These are phyloP conservation scores for Colletotrichum camelliae DNA, from an alignment of 2,329 filamentous ascomycete genomes.

Conservation along the genomic window DNA sequence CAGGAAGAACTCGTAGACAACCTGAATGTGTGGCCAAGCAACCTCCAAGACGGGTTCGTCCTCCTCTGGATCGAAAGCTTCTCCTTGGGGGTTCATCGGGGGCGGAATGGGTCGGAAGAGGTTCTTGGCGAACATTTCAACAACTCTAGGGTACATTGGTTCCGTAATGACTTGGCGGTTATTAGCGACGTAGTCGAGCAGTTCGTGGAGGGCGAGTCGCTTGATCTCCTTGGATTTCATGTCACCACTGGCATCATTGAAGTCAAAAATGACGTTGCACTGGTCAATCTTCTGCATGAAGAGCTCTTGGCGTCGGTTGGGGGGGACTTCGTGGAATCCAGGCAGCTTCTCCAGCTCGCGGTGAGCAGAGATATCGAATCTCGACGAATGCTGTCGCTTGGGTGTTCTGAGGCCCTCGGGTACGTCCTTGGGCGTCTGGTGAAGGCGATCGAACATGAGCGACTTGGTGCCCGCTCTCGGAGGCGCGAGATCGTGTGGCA, in stretches of 20 bases:
- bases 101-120: conserved; percentile 96
- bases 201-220: conserved; percentile 90
- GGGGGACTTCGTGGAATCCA: conserved; percentile 96
- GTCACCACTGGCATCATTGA: conserved; percentile 96
- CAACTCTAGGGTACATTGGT: conserved; percentile 97
- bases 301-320: conserved; percentile 91
- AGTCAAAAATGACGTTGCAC: conserved; percentile 99
- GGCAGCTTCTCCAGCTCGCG: conserved; percentile 96
- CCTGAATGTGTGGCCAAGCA: conserved; percentile 98
- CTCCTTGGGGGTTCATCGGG: conserved; percentile 95
- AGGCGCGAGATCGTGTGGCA: conserved; percentile 95
- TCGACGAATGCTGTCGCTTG: conserved; percentile 94
- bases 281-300: conserved; percentile 99
- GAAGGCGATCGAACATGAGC: conserved; percentile 84
- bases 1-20: conserved; percentile 99
- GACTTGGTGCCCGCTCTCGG: conserved; percentile 93
- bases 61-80: conserved; percentile 98
- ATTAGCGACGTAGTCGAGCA: conserved; percentile 97
- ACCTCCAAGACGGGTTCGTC: conserved; percentile 98
- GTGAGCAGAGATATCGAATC: conserved; percentile 97
- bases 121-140: conserved; percentile 99
- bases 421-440: conserved; percentile 94
- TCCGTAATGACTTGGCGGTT: conserved; percentile 98
- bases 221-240: conserved; percentile 99
- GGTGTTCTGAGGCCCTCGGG: conserved; percentile 94